phyloP scores from a whole-genome alignment of 2,329 filamentous ascomycete genomes.

The Aspergillus sp. region DNA sequence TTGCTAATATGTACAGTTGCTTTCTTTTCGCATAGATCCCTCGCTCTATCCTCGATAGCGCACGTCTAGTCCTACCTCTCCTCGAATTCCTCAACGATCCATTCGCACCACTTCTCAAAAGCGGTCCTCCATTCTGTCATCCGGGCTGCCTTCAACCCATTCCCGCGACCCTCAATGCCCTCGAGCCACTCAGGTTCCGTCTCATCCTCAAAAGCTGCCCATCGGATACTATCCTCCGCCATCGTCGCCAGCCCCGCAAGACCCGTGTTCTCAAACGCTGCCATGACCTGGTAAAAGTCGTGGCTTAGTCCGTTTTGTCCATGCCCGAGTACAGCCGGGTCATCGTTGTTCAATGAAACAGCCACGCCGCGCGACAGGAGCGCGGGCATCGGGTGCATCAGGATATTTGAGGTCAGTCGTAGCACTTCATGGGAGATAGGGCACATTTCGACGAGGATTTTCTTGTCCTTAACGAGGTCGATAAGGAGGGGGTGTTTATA shows the following conservation, averaged over 20 bases:
- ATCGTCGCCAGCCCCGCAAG: slow-evolving; percentile 11
- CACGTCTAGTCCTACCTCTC: background rate
- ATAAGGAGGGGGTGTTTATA: slow-evolving; percentile 16
- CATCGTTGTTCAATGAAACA: slow-evolving; percentile 15
- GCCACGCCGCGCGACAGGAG: slow-evolving; percentile 10
- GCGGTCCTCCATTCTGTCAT: slow-evolving; percentile 6
- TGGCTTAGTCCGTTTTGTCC: slow-evolving; percentile 10
- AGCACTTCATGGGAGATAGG: slow-evolving; percentile 15
- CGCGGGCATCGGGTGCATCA: slow-evolving; percentile 15
- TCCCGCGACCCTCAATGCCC: background rate
- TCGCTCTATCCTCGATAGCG: background rate
- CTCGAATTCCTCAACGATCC: slow-evolving; percentile 11
- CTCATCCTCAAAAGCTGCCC: slow-evolving; percentile 15
- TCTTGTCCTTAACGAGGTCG: slow-evolving; percentile 8
- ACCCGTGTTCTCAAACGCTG: slow-evolving; percentile 12
- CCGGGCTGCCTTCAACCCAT: slow-evolving; percentile 1
- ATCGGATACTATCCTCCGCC: slow-evolving; percentile 14
- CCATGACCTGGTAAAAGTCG: slow-evolving; percentile 14
- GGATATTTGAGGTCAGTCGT: slow-evolving; percentile 11
- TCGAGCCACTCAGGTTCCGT: slow-evolving; percentile 1
- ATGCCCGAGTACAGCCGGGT: slow-evolving; percentile 12
- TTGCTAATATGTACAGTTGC: background rate
- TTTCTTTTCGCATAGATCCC: background rate
- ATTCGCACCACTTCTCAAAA: slow-evolving; percentile 13
- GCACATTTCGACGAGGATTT: slow-evolving; percentile 14